Evolutionary conservation across 169 alveolate genomes (phyloP).

Genomic region (Eimeria praecox): DNA sequence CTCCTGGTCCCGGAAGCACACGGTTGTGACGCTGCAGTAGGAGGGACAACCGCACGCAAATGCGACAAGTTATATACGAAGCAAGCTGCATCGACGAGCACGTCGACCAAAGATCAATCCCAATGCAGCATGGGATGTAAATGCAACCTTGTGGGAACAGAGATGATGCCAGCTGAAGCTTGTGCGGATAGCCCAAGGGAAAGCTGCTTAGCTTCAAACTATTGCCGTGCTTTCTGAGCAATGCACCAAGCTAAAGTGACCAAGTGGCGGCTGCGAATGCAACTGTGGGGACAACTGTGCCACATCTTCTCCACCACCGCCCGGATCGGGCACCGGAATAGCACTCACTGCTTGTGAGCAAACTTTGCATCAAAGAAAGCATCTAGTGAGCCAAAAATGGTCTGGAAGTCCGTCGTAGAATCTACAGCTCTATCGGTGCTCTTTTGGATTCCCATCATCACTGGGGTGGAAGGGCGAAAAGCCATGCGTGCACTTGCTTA

Average conservation of each 20-base stretch:
- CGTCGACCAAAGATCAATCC: no score
- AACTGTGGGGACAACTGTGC: neutral
- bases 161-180: neutral
- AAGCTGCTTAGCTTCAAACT: neutral
- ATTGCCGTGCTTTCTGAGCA: neutral
- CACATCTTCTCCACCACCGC: neutral
- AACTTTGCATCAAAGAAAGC: conserved; percentile 21
- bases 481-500: neutral
- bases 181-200: neutral
- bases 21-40: conserved; percentile 41
- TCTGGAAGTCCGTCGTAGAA: neutral
- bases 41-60: neutral
- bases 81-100: neutral
- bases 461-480: neutral
- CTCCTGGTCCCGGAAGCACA: conserved; percentile 14
- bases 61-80: neutral
- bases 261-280: neutral
- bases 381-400: conserved; percentile 22
- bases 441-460: neutral
- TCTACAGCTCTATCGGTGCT: neutral
- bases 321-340: neutral
- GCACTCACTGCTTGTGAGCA: conserved; percentile 57
- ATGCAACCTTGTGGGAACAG: neutral
- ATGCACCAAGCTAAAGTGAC: neutral
- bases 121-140: neutral